A percentile compares a stretch with the other conserved stretches of the same genome.
phyloP scores from a whole-genome alignment of 2,329 filamentous ascomycete genomes.

The Clarireedia monteithiana region DNA sequence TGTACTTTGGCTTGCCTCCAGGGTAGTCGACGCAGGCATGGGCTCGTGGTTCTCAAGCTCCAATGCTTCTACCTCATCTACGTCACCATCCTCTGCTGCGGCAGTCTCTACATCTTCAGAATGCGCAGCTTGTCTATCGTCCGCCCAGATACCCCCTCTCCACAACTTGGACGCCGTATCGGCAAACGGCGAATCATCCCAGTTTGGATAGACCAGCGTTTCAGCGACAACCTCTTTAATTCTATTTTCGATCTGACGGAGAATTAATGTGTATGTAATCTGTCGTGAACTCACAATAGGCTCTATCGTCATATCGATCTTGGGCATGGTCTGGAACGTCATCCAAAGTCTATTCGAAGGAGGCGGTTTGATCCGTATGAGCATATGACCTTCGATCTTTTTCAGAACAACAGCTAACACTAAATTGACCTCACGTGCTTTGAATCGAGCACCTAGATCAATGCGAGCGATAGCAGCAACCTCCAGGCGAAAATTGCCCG shows the following conservation, averaged over 20 bases:
- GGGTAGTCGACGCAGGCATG: conserved; percentile 30
- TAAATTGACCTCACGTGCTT: conserved; percentile 81
- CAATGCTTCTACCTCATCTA: conserved; percentile 33
- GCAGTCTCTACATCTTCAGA: conserved; percentile 32
- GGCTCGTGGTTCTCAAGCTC: conserved; percentile 32
- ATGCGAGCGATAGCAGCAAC: conserved; percentile 90
- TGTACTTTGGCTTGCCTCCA: conserved; percentile 50
- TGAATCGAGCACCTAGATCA: conserved; percentile 82
- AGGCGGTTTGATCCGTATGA: conserved; percentile 86
- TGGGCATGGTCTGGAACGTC: conserved; percentile 87
- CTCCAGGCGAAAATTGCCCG: conserved; percentile 81
- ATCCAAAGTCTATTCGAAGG: conserved; percentile 97
- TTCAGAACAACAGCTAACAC: conserved; percentile 80
- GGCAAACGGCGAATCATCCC: conserved; percentile 92
- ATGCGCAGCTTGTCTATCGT: conserved; percentile 40
- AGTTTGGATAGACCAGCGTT: conserved; percentile 85
- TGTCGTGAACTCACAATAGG: conserved; percentile 92
- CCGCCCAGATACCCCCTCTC: conserved; percentile 75
- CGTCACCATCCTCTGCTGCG: conserved; percentile 38
- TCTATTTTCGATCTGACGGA: conserved; percentile 87
- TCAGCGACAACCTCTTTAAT: conserved; percentile 93
- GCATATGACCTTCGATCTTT: conserved; percentile 74
- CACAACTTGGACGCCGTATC: conserved; percentile 70
- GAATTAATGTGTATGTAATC: conserved; percentile 87
- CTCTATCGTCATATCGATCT: conserved; percentile 89